Base-by-base conservation (phyloP, 163 green algal species). In the Botryococcus braunii region DNA sequence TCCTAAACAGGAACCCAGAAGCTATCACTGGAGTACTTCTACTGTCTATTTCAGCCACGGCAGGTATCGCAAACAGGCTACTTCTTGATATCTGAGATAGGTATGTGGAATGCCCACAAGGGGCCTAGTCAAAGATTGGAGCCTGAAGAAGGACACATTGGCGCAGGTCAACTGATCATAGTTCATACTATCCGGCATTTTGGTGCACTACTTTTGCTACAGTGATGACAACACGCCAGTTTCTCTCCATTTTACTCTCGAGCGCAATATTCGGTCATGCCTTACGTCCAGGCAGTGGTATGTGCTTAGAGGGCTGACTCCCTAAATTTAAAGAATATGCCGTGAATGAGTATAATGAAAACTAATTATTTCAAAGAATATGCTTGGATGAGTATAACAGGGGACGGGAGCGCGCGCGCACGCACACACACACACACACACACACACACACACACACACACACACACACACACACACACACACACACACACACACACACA, bases 221-320 rank as follows among this genome's bases (percentile, higher is more conserved):
- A 56, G 89, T 96, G 69, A 98, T 99, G 93, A 98, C 93, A 38
- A 97, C 91, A 0, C 82, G 93, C 38, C 93, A 98, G 80, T 95
- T 97, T 72, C 69, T 97, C 52, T 95, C 87, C 72, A 95, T 98
- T 74, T 81, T 98, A 37, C 76, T 96, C 40, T 96, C 86, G 2
- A 92, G 83, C 69, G 69, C 96, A 48, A 67, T 97, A 2, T 98
- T 97, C 58, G 77, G 75, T 31, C 89, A 93, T 75, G 84, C 87
- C 83, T 99, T 2, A 77, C 75, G 21, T 13, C 25, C 0, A 76
- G 83, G 36, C 89, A 96, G 64, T 94, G 84, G 86, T 89, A 62
- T 62, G 81, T 23, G 0, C 29, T 41, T 39, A 13, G 62, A 13
- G 0, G 31, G 46, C 8, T 66, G 27, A 8, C 46, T 36, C 5